Evolutionary conservation across 139 green algal genomes (phyloP).

Genomic region (Auxenochlorella protothecoides): DNA sequence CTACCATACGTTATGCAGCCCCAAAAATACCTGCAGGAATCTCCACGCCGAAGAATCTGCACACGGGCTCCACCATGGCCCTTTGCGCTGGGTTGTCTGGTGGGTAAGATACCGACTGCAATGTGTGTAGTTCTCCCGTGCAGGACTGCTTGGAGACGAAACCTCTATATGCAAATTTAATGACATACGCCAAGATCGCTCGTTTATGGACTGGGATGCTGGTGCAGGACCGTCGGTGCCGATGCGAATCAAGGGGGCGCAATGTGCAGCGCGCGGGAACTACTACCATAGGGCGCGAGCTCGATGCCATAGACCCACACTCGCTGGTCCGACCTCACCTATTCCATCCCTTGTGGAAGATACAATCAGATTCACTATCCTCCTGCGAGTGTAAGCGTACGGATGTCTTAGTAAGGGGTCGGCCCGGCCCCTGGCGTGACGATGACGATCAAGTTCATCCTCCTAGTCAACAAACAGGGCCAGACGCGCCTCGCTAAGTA

Average conservation of each 20-base stretch:
- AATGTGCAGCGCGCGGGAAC: too few relatives aligned
- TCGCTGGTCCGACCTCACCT: neutral
- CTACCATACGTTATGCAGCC: too few relatives aligned
- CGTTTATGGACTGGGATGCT: too few relatives aligned
- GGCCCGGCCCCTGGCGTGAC: neutral
- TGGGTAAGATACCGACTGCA: neutral
- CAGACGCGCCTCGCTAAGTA: slow-evolving; percentile 98
- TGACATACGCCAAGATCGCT: neutral
- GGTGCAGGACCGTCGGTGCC: too few relatives aligned
- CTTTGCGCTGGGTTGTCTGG: neutral
- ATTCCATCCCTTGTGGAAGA: neutral
- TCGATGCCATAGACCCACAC: too few relatives aligned
- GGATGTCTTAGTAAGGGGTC: neutral
- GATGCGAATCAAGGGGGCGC: too few relatives aligned
- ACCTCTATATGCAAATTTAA: neutral
- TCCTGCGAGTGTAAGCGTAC: too few relatives aligned
- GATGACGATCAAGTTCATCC: slow-evolving; percentile 80
- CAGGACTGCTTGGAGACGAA: too few relatives aligned
- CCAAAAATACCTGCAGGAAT: neutral
- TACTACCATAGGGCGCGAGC: too few relatives aligned
- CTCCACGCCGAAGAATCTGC: neutral
- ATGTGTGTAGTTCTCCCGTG: neutral
- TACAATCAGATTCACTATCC: too few relatives aligned
- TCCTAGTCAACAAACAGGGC: slow-evolving; percentile 98
- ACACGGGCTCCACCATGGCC: neutral